phyloP scores from a whole-genome alignment of 352 stramenopile genomes.

The Phytopythium mirpurense region DNA sequence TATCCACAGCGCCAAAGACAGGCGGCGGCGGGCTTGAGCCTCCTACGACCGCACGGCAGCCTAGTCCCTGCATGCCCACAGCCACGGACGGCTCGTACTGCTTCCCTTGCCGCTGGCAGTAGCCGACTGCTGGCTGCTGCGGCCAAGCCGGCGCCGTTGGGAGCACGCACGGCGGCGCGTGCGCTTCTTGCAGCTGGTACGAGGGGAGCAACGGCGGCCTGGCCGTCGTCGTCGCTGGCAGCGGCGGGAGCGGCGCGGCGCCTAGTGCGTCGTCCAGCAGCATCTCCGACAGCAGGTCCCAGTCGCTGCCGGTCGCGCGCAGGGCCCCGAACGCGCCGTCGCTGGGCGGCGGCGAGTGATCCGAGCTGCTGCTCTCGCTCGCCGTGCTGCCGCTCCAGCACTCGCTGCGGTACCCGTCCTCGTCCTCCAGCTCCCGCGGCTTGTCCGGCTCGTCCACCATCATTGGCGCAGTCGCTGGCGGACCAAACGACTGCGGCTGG shows the following conservation, averaged over 20 bases:
- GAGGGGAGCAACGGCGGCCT: not conserved
- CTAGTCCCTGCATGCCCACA: not conserved
- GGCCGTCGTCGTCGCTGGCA: slow-evolving; percentile 2
- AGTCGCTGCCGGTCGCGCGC: slow-evolving; percentile 20
- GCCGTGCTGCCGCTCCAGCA: slow-evolving; percentile 4
- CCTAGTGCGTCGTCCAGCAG: slow-evolving; percentile 41
- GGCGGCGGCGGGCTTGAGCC: not conserved
- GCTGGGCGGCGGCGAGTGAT: slow-evolving; percentile 4
- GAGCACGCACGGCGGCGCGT: not conserved
- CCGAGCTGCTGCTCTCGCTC: slow-evolving; percentile 6
- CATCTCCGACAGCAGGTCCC: slow-evolving; percentile 56
- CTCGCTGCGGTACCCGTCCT: slow-evolving; percentile 5
- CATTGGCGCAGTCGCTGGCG: too few relatives aligned
- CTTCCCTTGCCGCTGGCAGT: not conserved
- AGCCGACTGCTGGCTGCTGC: not conserved
- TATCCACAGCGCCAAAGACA: not conserved
- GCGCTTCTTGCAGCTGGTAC: slow-evolving; percentile 4
- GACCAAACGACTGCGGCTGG: not conserved
- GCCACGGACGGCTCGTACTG: not conserved
- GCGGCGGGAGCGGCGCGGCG: slow-evolving; percentile 6
- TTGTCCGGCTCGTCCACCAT: not conserved
- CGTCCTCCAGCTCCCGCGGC: not conserved
- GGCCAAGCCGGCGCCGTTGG: not conserved
- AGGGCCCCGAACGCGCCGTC: not conserved
- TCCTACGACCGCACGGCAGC: not conserved